A percentile compares a stretch with the other conserved stretches of the same genome.
Conservation (phyloP, 805 yeast species). For the Brettanomyces bruxellensis region DNA sequence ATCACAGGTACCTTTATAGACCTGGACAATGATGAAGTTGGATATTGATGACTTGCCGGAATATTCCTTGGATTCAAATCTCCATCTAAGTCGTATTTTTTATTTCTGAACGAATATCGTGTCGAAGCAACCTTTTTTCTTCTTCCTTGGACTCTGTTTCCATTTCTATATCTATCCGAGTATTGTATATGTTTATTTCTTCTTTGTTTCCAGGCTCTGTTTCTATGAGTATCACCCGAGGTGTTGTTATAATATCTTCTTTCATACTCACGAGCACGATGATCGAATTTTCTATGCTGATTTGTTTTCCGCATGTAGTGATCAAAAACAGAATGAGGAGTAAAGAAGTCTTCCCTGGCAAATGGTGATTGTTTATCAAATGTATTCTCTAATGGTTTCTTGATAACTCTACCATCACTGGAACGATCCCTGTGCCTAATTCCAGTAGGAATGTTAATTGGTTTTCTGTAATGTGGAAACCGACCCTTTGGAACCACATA, state of each 20-base stretch:
- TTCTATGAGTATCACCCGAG: conserved; percentile 5
- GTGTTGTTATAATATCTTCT: conserved; percentile 10
- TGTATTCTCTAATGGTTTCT: conserved; percentile 9
- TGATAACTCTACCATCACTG: conserved; percentile 13
- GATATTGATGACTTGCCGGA: too few species aligned
- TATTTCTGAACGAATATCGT: background rate
- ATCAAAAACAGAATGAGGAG: conserved; percentile 66
- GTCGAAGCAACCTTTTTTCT: background rate
- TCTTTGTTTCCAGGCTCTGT: conserved; percentile 4
- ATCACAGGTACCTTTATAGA: too few species aligned
- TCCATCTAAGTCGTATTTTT: background rate
- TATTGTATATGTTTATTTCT: background rate
- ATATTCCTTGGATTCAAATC: too few species aligned
- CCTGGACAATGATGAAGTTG: too few species aligned
- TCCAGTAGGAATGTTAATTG: conserved; percentile 20
- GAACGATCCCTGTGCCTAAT: conserved; percentile 12
- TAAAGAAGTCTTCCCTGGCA: conserved; percentile 65
- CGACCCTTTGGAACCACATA: conserved; percentile 1
- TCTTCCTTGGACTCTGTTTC: conserved; percentile 7
- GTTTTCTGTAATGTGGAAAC: conserved; percentile 16
- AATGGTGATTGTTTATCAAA: conserved; percentile 21
- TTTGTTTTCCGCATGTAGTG: conserved; percentile 63
- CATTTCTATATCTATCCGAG: conserved; percentile 6
- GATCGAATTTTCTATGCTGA: conserved; percentile 15
- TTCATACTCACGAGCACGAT: conserved; percentile 16